Evolutionary conservation across 768 basidiomycete genomes (phyloP), one percentile per base, ranked within the genome.

Genomic region (Tremella yokohamensis): DNA sequence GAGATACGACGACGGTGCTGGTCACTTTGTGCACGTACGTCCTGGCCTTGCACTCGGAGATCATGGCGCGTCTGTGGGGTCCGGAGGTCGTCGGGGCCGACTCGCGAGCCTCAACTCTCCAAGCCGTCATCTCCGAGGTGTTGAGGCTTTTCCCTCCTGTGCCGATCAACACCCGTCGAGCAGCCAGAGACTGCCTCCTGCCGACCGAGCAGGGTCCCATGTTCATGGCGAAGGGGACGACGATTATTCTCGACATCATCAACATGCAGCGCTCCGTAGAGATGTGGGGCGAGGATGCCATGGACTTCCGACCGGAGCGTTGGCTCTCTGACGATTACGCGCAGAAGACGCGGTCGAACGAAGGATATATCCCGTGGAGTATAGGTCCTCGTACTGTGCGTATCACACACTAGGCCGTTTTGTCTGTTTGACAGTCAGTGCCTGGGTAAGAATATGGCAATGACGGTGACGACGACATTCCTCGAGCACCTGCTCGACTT

Each of bases 101-200:
- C 88, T 61, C 81, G 80, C 63, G 75, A 81, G 37, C 8, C 18
- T 52, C 51, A 13, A 38, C 51, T 34, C 16, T 34, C 9, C 34
- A 52, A 18, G 56, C 69, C 84, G 86, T 89, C 38, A 82, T 90
- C 40, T 87, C 89, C 60, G 89, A 90, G 68, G 85, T 85, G 0
- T 79, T 90, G 20, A 81, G 88, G 16, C 77, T 90, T 1, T 90
- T 85, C 77, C 88, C 88, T 2, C 87, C 88, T 7, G 86, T 90
- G 0, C 87, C 88, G 7, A 76, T 87, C 40, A 89, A 88, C 49
- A 72, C 75, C 26, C 63, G 75, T 8, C 65, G 74, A 2, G 67
- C 68, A 1, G 53, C 68, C 49, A 52, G 47, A 3, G 57, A 60
- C 2, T 58, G 66, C 9, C 60, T 76, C 24, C 39, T 76, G 2